Evolutionary conservation across 2,329 filamentous ascomycete genomes (phyloP).

Genomic region (Arthrobotrys sinensis): DNA sequence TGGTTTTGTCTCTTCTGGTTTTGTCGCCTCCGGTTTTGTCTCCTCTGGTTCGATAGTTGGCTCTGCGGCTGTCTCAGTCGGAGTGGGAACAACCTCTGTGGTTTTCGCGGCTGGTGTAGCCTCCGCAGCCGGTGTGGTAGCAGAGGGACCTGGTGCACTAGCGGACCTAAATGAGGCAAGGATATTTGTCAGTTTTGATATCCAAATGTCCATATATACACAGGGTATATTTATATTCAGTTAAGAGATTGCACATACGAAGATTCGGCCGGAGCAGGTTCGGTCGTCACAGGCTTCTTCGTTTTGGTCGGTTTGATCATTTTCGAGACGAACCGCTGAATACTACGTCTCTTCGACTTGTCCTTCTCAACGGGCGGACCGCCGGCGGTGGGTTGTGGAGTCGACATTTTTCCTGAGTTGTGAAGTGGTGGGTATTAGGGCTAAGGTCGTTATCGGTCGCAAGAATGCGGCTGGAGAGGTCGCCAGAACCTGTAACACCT

Average conservation of each 20-base stretch:
- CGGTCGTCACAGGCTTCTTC: slow-evolving; percentile 19
- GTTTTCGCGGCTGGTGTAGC: slow-evolving; percentile 10
- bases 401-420: slow-evolving; percentile 38
- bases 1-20: slow-evolving; percentile 16
- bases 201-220: too few relatives aligned
- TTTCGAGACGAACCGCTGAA: slow-evolving; percentile 48
- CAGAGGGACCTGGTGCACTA: slow-evolving; percentile 16
- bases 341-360: slow-evolving; percentile 48
- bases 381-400: slow-evolving; percentile 36
- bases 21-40: background rate
- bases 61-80: background rate
- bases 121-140: background rate
- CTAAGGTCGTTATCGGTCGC: background rate
- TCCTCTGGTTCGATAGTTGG: slow-evolving; percentile 29
- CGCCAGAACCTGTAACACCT: background rate
- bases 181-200: too few relatives aligned
- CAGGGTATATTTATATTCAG: too few relatives aligned
- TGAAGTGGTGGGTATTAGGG: background rate
- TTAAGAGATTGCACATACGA: slow-evolving; percentile 20
- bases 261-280: slow-evolving; percentile 13
- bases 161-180: slow-evolving; percentile 8
- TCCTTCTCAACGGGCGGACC: slow-evolving; percentile 30
- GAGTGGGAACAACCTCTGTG: background rate
- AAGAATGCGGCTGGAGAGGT: background rate
- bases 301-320: slow-evolving; percentile 36